Conservation (phyloP, 768 basidiomycete genomes). For the Auriculariales sp. region DNA sequence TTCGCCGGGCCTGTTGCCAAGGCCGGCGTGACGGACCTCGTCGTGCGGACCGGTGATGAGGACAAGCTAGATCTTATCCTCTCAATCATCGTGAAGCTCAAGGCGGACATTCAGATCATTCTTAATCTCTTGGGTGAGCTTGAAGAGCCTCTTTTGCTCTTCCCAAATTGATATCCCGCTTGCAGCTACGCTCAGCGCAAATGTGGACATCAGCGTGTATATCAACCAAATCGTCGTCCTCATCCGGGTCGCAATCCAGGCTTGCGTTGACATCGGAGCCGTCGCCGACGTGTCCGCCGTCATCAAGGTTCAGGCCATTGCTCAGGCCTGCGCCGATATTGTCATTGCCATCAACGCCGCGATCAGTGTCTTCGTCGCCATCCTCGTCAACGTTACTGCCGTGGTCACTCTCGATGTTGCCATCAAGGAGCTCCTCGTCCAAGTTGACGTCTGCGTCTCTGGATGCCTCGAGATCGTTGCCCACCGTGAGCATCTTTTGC, state of each 20-base stretch:
- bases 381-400: neutral
- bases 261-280: neutral
- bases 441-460: neutral
- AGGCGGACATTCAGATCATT: neutral
- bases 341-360: neutral
- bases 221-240: neutral
- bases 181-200: neutral
- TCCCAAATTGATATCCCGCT: neutral
- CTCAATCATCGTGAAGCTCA: neutral
- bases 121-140: neutral
- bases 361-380: neutral
- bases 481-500: no score
- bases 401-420: neutral
- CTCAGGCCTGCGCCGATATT: neutral
- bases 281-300: neutral
- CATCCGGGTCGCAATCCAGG: neutral
- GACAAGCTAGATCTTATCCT: neutral
- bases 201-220: neutral
- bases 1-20: neutral
- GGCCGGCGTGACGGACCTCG: neutral
- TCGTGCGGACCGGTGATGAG: neutral
- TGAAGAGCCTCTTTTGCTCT: neutral
- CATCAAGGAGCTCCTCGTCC: neutral
- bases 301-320: neutral
- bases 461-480: neutral